These are phyloP conservation scores for Cyclocybe aegerita DNA, from an alignment of 768 basidiomycete species.

Conservation along the genomic window DNA sequence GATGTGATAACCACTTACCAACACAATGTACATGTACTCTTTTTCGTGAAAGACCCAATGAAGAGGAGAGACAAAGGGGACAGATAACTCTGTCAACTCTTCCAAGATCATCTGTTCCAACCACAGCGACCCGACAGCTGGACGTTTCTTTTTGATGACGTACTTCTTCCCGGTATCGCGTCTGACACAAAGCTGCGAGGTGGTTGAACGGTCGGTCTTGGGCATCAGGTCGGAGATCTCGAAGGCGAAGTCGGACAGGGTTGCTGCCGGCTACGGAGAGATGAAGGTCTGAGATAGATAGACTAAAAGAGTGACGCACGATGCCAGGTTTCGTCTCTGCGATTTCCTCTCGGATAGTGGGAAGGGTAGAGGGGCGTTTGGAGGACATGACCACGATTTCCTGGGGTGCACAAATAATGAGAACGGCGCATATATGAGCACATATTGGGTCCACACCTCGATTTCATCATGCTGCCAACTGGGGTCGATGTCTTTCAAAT, in stretches of 20 bases:
- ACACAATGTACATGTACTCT: constrained; percentile 36
- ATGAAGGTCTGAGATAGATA: background rate
- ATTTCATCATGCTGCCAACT: constrained; percentile 50
- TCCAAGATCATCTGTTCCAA: constrained; percentile 36
- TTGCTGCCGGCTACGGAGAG: constrained; percentile 15
- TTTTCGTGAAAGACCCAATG: constrained; percentile 41
- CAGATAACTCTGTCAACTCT: constrained; percentile 28
- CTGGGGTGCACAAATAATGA: constrained; percentile 21
- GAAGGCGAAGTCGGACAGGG: constrained; percentile 35
- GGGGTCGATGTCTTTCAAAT: constrained; percentile 40
- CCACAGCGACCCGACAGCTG: constrained; percentile 17
- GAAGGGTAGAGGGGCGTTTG: constrained; percentile 28
- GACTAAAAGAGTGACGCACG: background rate
- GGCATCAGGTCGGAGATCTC: constrained; percentile 14
- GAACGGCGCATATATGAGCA: background rate
- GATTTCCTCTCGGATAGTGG: constrained; percentile 32
- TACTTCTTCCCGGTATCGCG: constrained; percentile 33
- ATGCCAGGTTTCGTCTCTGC: constrained; percentile 16
- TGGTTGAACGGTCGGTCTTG: constrained; percentile 6
- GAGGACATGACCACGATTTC: constrained; percentile 48
- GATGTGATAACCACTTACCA: constrained; percentile 25
- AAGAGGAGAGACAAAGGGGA: constrained; percentile 38
- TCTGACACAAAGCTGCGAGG: constrained; percentile 15
- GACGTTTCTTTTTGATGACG: constrained; percentile 23
- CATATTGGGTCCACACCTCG: constrained; percentile 33